A percentile compares a stretch with the other conserved stretches of the same genome.
phyloP scores from a whole-genome alignment of 2,329 filamentous ascomycete species.

The Allantophomopsis lycopodina region DNA sequence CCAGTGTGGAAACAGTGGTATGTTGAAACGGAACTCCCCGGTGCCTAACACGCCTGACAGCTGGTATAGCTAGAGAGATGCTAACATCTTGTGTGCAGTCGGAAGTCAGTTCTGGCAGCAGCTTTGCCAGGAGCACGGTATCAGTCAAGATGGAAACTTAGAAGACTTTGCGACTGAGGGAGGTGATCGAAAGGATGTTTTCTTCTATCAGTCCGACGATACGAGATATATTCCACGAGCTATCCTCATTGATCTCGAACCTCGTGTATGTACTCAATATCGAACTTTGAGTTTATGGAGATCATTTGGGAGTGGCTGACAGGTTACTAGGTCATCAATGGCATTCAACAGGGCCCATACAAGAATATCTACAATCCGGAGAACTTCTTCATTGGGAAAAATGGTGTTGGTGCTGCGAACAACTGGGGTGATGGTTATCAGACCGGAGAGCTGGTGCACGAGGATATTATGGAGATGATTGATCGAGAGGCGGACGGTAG shows the following conservation, averaged over 20 bases:
- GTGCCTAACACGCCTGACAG: slow-evolving; percentile 1
- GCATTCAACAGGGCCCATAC: slow-evolving; percentile 87
- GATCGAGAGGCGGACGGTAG: slow-evolving; percentile 96
- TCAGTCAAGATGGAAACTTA: slow-evolving; percentile 92
- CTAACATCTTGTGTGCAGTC: slow-evolving; percentile 37
- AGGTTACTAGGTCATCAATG: slow-evolving; percentile 57
- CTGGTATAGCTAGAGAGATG: not conserved
- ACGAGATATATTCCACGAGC: slow-evolving; percentile 95
- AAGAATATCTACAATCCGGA: slow-evolving; percentile 99
- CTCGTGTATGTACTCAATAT: slow-evolving; percentile 42
- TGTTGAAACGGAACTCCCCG: slow-evolving; percentile 26
- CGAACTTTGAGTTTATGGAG: not conserved
- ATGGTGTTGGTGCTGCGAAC: slow-evolving; percentile 87
- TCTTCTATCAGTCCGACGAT: slow-evolving; percentile 99
- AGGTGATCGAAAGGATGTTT: slow-evolving; percentile 95
- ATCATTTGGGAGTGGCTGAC: not conserved
- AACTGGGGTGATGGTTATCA: slow-evolving; percentile 98
- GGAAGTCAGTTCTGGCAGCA: slow-evolving; percentile 99
- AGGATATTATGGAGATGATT: slow-evolving; percentile 99
- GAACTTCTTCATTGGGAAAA: slow-evolving; percentile 95
- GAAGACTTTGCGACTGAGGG: slow-evolving; percentile 97
- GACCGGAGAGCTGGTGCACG: slow-evolving; percentile 79
- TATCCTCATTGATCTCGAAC: slow-evolving; percentile 90
- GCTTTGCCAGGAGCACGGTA: slow-evolving; percentile 93
- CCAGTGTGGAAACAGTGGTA: slow-evolving; percentile 98